These are phyloP conservation scores for Alternaria conjuncta DNA, from an alignment of 2,329 filamentous ascomycete genomes.

Conservation along the genomic window DNA sequence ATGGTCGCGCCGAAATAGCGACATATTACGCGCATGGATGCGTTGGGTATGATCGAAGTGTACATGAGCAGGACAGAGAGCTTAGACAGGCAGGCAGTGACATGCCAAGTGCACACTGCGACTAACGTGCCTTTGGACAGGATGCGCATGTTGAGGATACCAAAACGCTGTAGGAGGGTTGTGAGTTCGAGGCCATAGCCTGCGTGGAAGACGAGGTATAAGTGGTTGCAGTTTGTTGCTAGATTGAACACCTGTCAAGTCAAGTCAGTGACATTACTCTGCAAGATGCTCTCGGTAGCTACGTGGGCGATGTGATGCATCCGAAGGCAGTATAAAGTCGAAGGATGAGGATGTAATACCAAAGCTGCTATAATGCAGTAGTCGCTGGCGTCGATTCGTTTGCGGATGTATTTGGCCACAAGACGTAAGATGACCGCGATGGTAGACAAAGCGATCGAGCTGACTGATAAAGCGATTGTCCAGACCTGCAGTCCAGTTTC, in stretches of 20 bases:
- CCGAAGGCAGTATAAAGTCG: neutral
- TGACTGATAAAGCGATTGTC: neutral
- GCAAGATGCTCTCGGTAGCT: no score
- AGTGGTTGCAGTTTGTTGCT: neutral
- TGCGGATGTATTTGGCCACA: neutral
- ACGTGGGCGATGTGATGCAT: neutral
- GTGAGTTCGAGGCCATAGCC: neutral
- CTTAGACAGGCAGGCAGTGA: neutral
- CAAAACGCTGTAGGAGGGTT: neutral
- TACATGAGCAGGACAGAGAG: neutral
- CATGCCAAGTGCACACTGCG: neutral
- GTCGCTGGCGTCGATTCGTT: neutral
- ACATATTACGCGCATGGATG: neutral
- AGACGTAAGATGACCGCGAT: neutral
- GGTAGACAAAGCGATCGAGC: neutral
- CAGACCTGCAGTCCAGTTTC: neutral
- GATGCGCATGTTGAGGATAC: neutral
- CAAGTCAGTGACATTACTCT: neutral
- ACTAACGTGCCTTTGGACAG: neutral
- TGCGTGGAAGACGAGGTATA: neutral
- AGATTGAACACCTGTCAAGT: neutral
- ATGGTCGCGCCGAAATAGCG: neutral
- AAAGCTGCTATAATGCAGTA: neutral
- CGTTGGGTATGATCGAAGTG: neutral
- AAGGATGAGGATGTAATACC: neutral